Base-by-base conservation (phyloP, 2,329 filamentous ascomycete species). In the Alternaria sp. region DNA sequence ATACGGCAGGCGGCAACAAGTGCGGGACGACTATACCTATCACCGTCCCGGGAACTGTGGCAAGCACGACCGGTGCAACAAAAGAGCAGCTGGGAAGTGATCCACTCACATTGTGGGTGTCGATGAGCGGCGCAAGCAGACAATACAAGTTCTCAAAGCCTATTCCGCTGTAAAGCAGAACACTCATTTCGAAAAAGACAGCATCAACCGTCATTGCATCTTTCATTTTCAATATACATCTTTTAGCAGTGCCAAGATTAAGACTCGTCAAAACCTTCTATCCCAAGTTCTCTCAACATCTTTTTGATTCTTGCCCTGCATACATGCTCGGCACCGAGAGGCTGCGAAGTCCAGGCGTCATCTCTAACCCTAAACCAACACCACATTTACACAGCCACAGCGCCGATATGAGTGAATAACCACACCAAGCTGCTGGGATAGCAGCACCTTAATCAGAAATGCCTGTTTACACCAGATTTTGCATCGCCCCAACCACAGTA, bases 1-100 rank as follows among this genome's bases (percentile, higher is more conserved):
- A 69, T 39, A 75, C 75, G 5, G 68, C 79, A 3, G 78, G 82
- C 11, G 79, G 78, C 37, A 85, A 86, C 71, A 79, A 72, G 33
- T 88, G 85, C 74, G 71, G 70, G 39, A 81, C 79, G 0, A 76
- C 81, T 0, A 82, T 87, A 48, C 85, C 85, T 0, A 80, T 87
- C 17, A 87, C 84, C 1, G 79, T 87, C 60, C 85, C 82, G 0
- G 75, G 74, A 4, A 68, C 77, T 1, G 80, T 80, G 10, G 77
- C 79, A 17, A 77, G 75, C 40, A 80, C 78, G 0, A 78, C 79
- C 29, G 80, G 80, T 29, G 80, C 79, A 34, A 78, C 77, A 1
- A 78, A 76, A 33, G 84, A 88, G 67, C 74, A 86, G 72, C 67
- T 86, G 17, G 86, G 85, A n/a, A 79, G 56, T 5, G 78, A 80